Base-by-base conservation (phyloP, 768 basidiomycete species). In the Hericium coralloides region DNA sequence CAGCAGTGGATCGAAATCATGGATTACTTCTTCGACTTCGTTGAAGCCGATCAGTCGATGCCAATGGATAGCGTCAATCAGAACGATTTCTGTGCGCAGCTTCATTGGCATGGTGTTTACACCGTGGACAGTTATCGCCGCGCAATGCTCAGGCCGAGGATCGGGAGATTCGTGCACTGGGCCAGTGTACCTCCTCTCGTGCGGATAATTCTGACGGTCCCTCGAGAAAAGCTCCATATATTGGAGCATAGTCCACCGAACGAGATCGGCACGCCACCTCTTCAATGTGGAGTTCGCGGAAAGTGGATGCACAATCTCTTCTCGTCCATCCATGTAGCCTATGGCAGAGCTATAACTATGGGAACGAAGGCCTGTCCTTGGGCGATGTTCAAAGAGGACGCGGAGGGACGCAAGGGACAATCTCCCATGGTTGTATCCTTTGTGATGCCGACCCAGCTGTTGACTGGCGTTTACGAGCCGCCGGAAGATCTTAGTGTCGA, bases 1-100 rank as follows among this genome's bases (percentile, higher is more conserved):
- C 43, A 17, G 17, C 65, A 64, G 1, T 85, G 84, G 84, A 51
- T 23, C 0, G 57, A 66, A 23, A 67, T 72, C 14, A 74, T 85
- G 71, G 59, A 63, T 10, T 57, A 53, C 38, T 72, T 74, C 55
- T 57, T 70, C 12, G 52, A 59, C n/a, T 31, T 54, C 26, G 20
- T 41, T 14, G n/a, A 45, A 22, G 23, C 20, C 17, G 39, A 31
- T 14, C 22, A 12, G 3, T 23, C 37, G 6, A 23, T 54, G 12
- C 43, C 43, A n/a, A 45, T 45, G 43, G 38, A 22, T 3, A 20
- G 20, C 41, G 45, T 9, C 20, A 54, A 15, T n/a, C 26, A 31
- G n/a, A 20, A 53, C 6, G 53, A 54, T 14, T 45, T 54, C 14
- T 41, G 20, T 20, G 22, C n/a, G 6, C 53, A 54, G 26, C 26